These are phyloP conservation scores for Diplodia mutila DNA, from an alignment of 2,329 filamentous ascomycete genomes.

Conservation along the genomic window DNA sequence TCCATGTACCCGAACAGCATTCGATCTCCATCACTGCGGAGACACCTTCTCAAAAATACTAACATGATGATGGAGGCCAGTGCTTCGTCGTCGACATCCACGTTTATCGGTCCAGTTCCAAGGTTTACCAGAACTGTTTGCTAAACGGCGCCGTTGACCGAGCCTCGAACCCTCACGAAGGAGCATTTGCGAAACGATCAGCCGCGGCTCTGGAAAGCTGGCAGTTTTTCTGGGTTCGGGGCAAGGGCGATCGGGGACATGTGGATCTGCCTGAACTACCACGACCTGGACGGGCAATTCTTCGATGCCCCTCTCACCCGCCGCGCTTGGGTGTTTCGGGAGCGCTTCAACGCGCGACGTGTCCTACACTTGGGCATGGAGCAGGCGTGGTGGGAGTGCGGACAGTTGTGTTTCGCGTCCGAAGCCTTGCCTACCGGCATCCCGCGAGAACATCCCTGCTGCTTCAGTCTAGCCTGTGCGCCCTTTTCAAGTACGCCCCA, in stretches of 20 bases:
- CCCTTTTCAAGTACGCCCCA: no score
- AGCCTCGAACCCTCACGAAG: background rate
- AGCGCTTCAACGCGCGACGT: slow-evolving; percentile 20
- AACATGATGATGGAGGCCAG: no score
- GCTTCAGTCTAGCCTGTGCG: no score
- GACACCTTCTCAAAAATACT: no score
- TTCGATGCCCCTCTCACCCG: background rate
- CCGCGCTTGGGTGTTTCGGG: slow-evolving; percentile 21
- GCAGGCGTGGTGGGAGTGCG: slow-evolving; percentile 19
- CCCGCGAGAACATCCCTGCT: no score
- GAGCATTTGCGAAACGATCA: background rate
- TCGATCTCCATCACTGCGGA: no score
- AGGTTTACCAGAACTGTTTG: slow-evolving; percentile 11
- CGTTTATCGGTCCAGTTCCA: no score
- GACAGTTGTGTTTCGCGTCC: background rate
- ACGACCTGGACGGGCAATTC: background rate
- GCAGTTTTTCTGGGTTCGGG: background rate
- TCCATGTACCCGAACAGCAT: no score
- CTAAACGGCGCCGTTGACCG: slow-evolving; percentile 18
- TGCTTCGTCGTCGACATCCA: no score
- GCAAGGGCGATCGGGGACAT: background rate
- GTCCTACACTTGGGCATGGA: slow-evolving; percentile 3
- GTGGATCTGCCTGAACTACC: background rate
- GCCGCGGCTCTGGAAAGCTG: background rate
- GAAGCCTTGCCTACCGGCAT: no score